A percentile compares a stretch with the other conserved stretches of the same genome.
phyloP scores from a whole-genome alignment of 257 asterid species.

The Plantago elongata region DNA sequence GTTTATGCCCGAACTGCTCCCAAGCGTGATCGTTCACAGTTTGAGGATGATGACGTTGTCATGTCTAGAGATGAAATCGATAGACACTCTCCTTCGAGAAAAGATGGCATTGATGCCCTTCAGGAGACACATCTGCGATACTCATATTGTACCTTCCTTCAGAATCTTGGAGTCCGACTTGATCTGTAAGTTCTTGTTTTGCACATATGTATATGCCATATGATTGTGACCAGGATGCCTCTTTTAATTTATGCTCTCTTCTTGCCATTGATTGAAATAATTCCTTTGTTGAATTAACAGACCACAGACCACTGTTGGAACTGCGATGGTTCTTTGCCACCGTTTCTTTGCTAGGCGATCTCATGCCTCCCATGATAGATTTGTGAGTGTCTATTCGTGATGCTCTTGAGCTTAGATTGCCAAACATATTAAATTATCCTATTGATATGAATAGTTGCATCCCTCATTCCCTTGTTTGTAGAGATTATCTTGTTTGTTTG shows the following conservation, averaged over 20 bases:
- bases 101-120: constrained; percentile 80
- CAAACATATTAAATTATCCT: constrained; percentile 10
- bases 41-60: constrained; percentile 60
- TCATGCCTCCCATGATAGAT: constrained; percentile 96
- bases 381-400: constrained; percentile 42
- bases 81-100: constrained; percentile 83
- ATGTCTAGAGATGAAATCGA: constrained; percentile 92
- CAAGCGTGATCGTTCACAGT: constrained; percentile 61
- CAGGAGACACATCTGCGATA: constrained; percentile 82
- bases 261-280: neutral
- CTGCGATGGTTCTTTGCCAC: constrained; percentile 95
- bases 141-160: constrained; percentile 90
- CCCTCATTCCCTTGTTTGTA: neutral
- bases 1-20: constrained; percentile 33
- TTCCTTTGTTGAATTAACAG: constrained; percentile 37
- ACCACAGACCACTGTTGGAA: constrained; percentile 90
- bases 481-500: neutral
- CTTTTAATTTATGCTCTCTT: neutral
- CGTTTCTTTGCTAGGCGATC: constrained; percentile 89
- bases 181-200: constrained; percentile 61
- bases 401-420: neutral
- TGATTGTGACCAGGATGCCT: neutral
- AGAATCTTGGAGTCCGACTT: constrained; percentile 77
- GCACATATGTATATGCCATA: constrained; percentile 8
- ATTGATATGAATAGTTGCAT: neutral